These are phyloP conservation scores for Tricholoma saponaceum DNA, from an alignment of 768 basidiomycete genomes.

Conservation along the genomic window DNA sequence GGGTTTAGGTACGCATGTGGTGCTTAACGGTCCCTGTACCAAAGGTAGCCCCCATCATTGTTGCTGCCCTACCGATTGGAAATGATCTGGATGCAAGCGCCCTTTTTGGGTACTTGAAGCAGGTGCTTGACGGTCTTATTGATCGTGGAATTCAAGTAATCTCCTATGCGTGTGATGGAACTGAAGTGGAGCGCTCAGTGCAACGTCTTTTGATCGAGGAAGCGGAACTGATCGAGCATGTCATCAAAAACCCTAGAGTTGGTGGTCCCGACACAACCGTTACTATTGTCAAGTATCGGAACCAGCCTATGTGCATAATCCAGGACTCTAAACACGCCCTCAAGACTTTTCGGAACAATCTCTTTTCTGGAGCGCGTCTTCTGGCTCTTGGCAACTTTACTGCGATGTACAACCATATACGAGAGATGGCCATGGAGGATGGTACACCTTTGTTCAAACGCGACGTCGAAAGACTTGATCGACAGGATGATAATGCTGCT, in stretches of 20 bases:
- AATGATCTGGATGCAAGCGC: slow-evolving; percentile 11
- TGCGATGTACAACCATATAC: slow-evolving; percentile 18
- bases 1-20: slow-evolving; percentile 28
- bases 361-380: slow-evolving; percentile 25
- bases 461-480: slow-evolving; percentile 35
- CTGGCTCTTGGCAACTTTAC: slow-evolving; percentile 21
- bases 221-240: slow-evolving; percentile 1
- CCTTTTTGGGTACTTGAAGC: slow-evolving; percentile 9
- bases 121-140: slow-evolving; percentile 25
- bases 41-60: slow-evolving; percentile 24
- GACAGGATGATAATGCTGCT: slow-evolving; percentile 43
- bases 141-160: slow-evolving; percentile 19
- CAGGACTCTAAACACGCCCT: slow-evolving; percentile 29
- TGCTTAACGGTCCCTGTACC: slow-evolving; percentile 25
- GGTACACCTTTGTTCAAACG: slow-evolving; percentile 18
- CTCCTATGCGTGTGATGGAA: slow-evolving; percentile 34
- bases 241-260: neutral
- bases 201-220: slow-evolving; percentile 15
- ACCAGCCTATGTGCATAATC: slow-evolving; percentile 14
- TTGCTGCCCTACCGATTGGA: slow-evolving; percentile 24
- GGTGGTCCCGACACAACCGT: slow-evolving; percentile 1
- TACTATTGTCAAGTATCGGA: slow-evolving; percentile 9
- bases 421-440: slow-evolving; percentile 11
- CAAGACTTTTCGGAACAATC: slow-evolving; percentile 28
- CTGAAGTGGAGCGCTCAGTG: slow-evolving; percentile 25